phyloP scores from a whole-genome alignment of 2,329 filamentous ascomycete genomes.

The Aspergillus fumigatus region DNA sequence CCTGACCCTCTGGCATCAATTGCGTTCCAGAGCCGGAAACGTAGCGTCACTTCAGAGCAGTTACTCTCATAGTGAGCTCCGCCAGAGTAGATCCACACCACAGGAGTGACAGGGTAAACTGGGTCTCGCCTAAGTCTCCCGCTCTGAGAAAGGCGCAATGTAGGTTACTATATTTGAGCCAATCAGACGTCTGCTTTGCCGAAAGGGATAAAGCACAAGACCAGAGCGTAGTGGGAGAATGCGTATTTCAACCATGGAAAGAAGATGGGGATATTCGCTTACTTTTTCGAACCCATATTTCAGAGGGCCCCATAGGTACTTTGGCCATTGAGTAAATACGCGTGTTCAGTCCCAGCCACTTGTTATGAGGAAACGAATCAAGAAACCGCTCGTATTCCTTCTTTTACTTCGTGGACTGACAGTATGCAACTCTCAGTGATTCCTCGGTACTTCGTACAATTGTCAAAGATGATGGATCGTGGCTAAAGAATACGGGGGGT shows the following conservation, averaged over 20 bases:
- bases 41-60: neutral
- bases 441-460: neutral
- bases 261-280: neutral
- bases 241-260: neutral
- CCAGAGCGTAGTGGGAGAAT: neutral
- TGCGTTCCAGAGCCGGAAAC: neutral
- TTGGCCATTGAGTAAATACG: neutral
- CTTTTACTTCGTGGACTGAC: neutral
- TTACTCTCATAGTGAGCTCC: neutral
- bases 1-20: neutral
- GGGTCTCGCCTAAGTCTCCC: constrained; percentile 35
- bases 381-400: neutral
- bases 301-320: neutral
- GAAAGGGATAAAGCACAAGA: constrained; percentile 18
- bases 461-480: neutral
- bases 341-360: neutral
- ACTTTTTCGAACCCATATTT: neutral
- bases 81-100: neutral
- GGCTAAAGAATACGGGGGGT: neutral
- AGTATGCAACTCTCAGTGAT: neutral
- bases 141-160: constrained; percentile 31
- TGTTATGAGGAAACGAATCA: neutral
- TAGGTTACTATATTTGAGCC: constrained; percentile 19
- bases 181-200: constrained; percentile 33
- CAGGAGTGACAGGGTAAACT: constrained; percentile 4